Evolutionary conservation across 2,329 filamentous ascomycete species (phyloP).

Genomic region (Botrytis fabae): DNA sequence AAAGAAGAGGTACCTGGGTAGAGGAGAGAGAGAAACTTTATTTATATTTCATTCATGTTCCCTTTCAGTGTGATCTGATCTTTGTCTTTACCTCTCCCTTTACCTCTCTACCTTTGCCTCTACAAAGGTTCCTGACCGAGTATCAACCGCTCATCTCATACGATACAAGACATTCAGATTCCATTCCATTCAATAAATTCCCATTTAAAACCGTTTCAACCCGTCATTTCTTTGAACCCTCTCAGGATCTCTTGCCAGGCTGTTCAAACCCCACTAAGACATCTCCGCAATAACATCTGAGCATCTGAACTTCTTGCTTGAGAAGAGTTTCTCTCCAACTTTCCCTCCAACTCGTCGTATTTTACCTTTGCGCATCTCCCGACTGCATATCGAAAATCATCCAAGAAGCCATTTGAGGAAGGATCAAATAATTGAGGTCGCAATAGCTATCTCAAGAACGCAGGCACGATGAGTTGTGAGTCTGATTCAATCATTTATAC

Average conservation of each 20-base stretch:
- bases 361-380: neutral
- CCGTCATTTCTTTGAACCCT: conserved; percentile 15
- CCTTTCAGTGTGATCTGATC: neutral
- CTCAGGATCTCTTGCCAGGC: conserved; percentile 18
- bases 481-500: conserved; percentile 27
- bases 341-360: neutral
- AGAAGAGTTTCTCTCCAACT: conserved; percentile 15
- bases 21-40: neutral
- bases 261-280: conserved; percentile 24
- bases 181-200: neutral
- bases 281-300: conserved; percentile 21
- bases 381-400: neutral
- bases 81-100: neutral
- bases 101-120: neutral
- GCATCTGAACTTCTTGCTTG: conserved; percentile 12
- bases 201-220: neutral
- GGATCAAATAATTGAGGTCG: conserved; percentile 24
- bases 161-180: neutral
- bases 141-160: neutral
- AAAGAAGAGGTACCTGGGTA: neutral
- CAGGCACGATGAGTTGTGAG: conserved; percentile 42
- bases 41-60: neutral
- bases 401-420: neutral
- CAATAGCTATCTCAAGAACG: conserved; percentile 22
- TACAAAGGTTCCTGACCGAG: too few relatives aligned